Evolutionary conservation across 1,284 basidiomycete species (phyloP).

Genomic region (Boletus mariae): DNA sequence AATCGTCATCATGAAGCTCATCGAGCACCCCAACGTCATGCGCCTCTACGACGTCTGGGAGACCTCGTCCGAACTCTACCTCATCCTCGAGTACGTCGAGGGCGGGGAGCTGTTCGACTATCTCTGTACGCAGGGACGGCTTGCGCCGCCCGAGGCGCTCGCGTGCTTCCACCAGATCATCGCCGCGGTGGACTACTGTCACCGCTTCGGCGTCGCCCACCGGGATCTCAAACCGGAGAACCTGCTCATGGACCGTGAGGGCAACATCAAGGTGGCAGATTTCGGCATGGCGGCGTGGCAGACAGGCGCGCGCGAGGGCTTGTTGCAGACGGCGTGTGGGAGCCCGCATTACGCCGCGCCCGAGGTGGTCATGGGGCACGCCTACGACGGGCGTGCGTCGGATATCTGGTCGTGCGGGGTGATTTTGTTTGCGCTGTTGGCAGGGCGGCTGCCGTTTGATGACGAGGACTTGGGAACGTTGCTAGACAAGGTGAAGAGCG

Average conservation of each 20-base stretch:
- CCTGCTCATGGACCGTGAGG: conserved; percentile 78
- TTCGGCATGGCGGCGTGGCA: conserved; percentile 99
- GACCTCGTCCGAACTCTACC: conserved; percentile 84
- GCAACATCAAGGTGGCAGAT: conserved; percentile 96
- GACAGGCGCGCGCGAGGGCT: conserved; percentile 47
- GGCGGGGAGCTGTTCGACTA: conserved; percentile 98
- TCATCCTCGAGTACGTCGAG: conserved; percentile 96
- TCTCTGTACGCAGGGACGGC: conserved; percentile 81
- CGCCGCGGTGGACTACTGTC: conserved; percentile 92
- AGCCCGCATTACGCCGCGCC: conserved; percentile 98
- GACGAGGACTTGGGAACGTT: conserved; percentile 77
- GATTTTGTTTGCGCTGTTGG: conserved; percentile 89
- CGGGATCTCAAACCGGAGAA: conserved; percentile 98
- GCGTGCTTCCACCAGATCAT: conserved; percentile 97
- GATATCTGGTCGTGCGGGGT: conserved; percentile 99
- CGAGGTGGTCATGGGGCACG: conserved; percentile 83
- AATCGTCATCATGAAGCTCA: conserved; percentile 99
- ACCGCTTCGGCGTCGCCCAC: conserved; percentile 95
- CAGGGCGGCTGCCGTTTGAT: conserved; percentile 93
- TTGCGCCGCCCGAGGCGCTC: conserved; percentile 80
- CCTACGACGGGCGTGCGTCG: conserved; percentile 85
- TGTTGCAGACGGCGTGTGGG: conserved; percentile 91
- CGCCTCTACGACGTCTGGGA: conserved; percentile 98
- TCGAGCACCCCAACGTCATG: conserved; percentile 95
- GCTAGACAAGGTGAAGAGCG: conserved; percentile 83